Conservation (phyloP, 805 yeast species). For the Saccharomycopsis fermentans region DNA sequence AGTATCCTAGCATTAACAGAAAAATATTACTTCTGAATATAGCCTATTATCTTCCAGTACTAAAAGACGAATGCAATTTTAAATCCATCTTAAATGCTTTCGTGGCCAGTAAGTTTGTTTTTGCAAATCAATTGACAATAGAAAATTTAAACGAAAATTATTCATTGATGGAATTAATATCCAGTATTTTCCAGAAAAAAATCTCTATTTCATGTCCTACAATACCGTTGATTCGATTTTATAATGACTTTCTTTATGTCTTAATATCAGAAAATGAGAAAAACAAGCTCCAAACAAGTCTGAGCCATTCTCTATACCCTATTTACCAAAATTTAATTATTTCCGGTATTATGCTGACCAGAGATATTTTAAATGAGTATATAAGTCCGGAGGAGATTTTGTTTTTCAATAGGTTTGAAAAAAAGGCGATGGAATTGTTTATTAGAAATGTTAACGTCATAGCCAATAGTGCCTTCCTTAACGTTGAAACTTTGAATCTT, state of each 20-base stretch:
- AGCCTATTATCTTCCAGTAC: slow-evolving; percentile 13
- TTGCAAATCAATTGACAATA: neutral
- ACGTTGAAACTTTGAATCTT: slow-evolving; percentile 7
- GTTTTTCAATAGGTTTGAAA: slow-evolving; percentile 12
- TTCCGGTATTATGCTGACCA: slow-evolving; percentile 8
- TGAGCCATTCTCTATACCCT: neutral
- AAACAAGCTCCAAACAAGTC: neutral
- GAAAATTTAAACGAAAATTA: slow-evolving; percentile 5
- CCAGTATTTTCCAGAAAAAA: slow-evolving; percentile 6
- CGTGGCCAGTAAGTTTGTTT: slow-evolving; percentile 5
- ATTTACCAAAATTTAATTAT: slow-evolving; percentile 11
- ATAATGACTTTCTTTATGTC: slow-evolving; percentile 3
- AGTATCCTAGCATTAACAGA: neutral
- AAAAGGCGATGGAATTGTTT: neutral
- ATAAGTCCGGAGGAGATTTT: slow-evolving; percentile 4
- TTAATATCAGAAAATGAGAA: neutral
- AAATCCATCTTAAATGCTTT: neutral
- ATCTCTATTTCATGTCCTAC: slow-evolving; percentile 13
- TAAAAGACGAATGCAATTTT: slow-evolving; percentile 3
- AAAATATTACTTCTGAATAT: slow-evolving; percentile 6
- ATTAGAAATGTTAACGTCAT: slow-evolving; percentile 2
- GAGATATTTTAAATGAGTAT: slow-evolving; percentile 1
- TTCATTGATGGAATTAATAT: slow-evolving; percentile 6
- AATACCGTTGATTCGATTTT: slow-evolving; percentile 9
- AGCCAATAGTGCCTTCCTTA: neutral